phyloP scores from a whole-genome alignment of 495 filamentous ascomycete genomes.

The Entonaema liquescens region DNA sequence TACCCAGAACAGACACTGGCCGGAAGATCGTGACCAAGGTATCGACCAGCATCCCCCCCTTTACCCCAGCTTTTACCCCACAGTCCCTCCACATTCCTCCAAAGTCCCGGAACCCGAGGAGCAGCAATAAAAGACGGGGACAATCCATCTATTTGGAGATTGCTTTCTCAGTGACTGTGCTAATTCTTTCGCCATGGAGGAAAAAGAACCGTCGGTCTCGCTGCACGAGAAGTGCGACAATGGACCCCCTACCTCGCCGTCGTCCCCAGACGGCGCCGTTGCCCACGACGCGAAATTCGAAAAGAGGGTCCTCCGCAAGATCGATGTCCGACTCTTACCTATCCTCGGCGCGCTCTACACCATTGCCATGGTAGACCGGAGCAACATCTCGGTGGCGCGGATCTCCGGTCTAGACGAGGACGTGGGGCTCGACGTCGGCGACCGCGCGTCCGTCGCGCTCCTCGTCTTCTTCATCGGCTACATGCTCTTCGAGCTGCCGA shows the following conservation, averaged over 20 bases:
- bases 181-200: constrained; percentile 12
- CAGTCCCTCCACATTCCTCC: constrained; percentile 16
- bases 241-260: not conserved
- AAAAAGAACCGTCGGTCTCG: constrained; percentile 31
- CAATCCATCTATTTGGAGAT: not conserved
- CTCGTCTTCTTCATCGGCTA: constrained; percentile 61
- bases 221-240: constrained; percentile 36
- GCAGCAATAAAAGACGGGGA: constrained; percentile 1
- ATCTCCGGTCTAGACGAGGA: constrained; percentile 59
- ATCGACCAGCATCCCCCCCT: constrained; percentile 1
- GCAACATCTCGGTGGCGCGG: constrained; percentile 53
- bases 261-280: not conserved
- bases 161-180: not conserved
- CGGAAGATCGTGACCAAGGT: constrained; percentile 12
- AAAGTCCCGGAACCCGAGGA: not conserved
- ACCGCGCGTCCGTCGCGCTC: constrained; percentile 53
- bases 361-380: constrained; percentile 43
- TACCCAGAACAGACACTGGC: constrained; percentile 17
- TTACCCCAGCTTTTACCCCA: constrained; percentile 36
- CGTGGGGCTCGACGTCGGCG: constrained; percentile 24
- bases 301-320: constrained; percentile 61
- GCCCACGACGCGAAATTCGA: constrained; percentile 32
- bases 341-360: constrained; percentile 53
- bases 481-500: constrained; percentile 58
- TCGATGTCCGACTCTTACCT: constrained; percentile 71